These are phyloP conservation scores for Arabis hirsuta DNA, from an alignment of 345 rosid genomes.

Conservation along the genomic window DNA sequence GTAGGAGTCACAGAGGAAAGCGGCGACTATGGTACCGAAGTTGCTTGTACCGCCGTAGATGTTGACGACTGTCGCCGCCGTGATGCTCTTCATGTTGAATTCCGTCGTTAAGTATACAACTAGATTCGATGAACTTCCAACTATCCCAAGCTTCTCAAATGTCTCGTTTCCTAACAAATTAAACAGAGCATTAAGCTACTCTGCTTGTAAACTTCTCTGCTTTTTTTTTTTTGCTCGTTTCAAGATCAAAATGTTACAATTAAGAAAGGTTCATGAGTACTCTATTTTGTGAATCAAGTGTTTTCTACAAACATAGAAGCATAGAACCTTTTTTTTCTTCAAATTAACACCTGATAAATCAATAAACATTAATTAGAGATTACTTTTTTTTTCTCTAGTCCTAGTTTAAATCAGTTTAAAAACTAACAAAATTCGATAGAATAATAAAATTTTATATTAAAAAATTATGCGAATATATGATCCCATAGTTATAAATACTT, in stretches of 20 bases:
- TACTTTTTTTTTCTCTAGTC: too few species aligned
- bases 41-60: constrained; percentile 65
- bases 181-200: constrained; percentile 11
- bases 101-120: constrained; percentile 60
- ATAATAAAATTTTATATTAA: too few species aligned
- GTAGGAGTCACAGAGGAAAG: constrained; percentile 69
- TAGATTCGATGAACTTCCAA: constrained; percentile 57
- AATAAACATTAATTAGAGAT: too few species aligned
- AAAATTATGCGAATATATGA: too few species aligned
- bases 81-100: constrained; percentile 72
- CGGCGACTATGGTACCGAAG: constrained; percentile 66
- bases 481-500: too few species aligned
- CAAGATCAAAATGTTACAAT: background rate
- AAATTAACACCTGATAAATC: background rate
- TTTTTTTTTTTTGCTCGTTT: background rate
- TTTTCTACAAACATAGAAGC: constrained; percentile 1
- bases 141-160: constrained; percentile 72
- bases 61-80: constrained; percentile 61
- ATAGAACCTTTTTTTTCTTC: background rate
- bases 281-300: background rate
- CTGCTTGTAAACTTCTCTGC: constrained; percentile 5
- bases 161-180: constrained; percentile 63
- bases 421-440: too few species aligned
- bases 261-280: background rate
- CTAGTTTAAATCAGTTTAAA: too few species aligned